Percentiles rank a stretch among this genome's conserved stretches.
phyloP scores from a whole-genome alignment of 2,329 filamentous ascomycete species.

The Claviceps arundinis region DNA sequence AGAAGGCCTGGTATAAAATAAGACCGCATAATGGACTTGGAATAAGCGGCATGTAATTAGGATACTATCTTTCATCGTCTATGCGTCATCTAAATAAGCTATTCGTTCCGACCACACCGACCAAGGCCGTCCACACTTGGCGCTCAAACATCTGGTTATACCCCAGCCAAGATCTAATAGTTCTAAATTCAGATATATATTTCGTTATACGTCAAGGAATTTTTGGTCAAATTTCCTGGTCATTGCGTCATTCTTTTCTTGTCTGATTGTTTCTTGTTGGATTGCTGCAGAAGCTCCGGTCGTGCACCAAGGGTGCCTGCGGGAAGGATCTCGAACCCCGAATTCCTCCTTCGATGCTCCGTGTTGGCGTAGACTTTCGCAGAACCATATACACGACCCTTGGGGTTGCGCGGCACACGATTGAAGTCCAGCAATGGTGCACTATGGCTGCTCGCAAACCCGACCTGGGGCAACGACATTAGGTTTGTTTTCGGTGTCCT shows the following conservation, averaged over 20 bases:
- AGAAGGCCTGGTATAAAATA: too few species aligned
- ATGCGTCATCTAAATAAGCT: not conserved
- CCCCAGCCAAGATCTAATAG: slow-evolving; percentile 1
- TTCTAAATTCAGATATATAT: not conserved
- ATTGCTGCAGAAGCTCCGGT: slow-evolving; percentile 3
- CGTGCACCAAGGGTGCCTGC: slow-evolving; percentile 4
- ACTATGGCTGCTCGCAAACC: not conserved
- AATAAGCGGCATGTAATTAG: too few species aligned
- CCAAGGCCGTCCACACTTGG: not conserved
- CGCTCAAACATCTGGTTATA: slow-evolving; percentile 1
- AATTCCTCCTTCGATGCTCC: slow-evolving; percentile 1
- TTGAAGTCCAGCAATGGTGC: not conserved
- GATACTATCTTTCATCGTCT: too few species aligned
- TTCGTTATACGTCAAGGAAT: not conserved
- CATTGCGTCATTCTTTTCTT: not conserved
- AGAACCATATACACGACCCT: slow-evolving; percentile 4
- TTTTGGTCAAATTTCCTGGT: not conserved
- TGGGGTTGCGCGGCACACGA: not conserved
- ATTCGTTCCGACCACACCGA: not conserved
- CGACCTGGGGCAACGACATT: not conserved
- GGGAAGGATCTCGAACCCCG: slow-evolving; percentile 8
- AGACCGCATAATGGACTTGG: too few species aligned
- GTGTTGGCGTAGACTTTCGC: slow-evolving; percentile 7
- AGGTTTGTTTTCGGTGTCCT: not conserved
- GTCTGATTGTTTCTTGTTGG: not conserved